A percentile compares a stretch with the other conserved stretches of the same genome.
Conservation (phyloP, 805 yeast species). For the Hanseniaspora clermontiae region DNA sequence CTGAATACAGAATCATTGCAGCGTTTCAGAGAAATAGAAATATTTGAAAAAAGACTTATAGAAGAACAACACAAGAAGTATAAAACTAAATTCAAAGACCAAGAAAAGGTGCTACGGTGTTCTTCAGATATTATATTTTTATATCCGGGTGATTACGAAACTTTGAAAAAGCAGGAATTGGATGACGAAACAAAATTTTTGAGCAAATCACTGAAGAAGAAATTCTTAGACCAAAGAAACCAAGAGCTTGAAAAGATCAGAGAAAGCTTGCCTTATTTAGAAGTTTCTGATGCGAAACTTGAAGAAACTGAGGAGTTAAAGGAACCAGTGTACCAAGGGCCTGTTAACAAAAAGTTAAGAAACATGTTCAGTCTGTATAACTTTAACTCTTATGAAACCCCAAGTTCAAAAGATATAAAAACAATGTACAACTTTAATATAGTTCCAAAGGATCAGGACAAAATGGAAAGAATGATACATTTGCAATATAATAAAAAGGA, state of each 20-base stretch:
- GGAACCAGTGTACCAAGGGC: conserved; percentile 45
- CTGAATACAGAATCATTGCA: conserved; percentile 61
- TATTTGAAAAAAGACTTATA: conserved; percentile 64
- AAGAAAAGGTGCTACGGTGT: conserved; percentile 20
- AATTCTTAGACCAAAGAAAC: neutral
- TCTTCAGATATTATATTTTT: neutral
- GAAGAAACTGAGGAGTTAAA: conserved; percentile 16
- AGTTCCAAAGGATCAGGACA: conserved; percentile 1
- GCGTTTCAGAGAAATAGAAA: conserved; percentile 71
- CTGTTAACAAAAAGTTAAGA: conserved; percentile 46
- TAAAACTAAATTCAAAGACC: conserved; percentile 47
- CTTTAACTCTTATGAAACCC: conserved; percentile 13
- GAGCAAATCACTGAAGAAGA: conserved; percentile 21
- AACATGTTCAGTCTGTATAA: conserved; percentile 38
- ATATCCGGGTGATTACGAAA: conserved; percentile 24
- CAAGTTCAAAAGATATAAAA: neutral
- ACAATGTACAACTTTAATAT: neutral
- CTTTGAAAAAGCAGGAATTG: conserved; percentile 31
- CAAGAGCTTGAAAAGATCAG: neutral
- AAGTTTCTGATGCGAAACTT: conserved; percentile 14
- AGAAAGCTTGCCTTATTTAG: neutral
- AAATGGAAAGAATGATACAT: conserved; percentile 17
- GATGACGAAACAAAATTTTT: conserved; percentile 23
- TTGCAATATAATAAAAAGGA: conserved; percentile 20
- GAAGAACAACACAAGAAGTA: conserved; percentile 57